Base-by-base conservation (phyloP, 768 basidiomycete genomes). In the Pulveroboletus sp. region DNA sequence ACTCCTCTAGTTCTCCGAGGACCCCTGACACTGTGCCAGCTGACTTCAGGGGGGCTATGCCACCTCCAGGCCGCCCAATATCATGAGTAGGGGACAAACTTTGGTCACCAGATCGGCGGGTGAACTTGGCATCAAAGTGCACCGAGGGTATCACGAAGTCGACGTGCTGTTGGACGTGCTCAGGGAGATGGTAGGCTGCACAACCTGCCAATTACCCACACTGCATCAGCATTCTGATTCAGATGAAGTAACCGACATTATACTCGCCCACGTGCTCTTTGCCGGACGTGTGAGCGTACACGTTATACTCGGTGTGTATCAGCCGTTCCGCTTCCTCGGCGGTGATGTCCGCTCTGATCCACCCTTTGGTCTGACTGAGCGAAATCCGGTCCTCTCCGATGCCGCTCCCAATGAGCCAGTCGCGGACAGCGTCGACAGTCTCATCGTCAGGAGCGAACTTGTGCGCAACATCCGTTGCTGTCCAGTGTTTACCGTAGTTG, bases 311-410 rank as follows among this genome's bases (percentile, higher is more conserved):
- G 12, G 71, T 63, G 13, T 60, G 53, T 44, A 72, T 52, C 20
- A 69, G 56, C 9, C 27, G 33, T 47, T 72, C 71, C 13, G 63
- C 69, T 56, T 68, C 68, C n/a, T 52, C 55, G 25, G 64, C 53
- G 6, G 65, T 66, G 5, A 48, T 44, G 29, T 66, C 45, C 23
- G 65, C 55, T n/a, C 60, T 53, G 3, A 71, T 43, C 60, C 62
- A 62, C 40, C 60, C 56, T 35, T 56, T 61, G 52, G 46, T 43
- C 17, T 34, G 43, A 35, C 55, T 36, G 14, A 60, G 13, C 8
- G 32, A 40, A 25, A 66, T 48, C 17, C 62, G 63, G 7, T 55
- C 47, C 21, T 50, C 42, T 10, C 35, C 44, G 13, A 69, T 57
- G 1, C 68, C 65, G 10, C 47, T 55, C 19, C 38, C 47, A 14